Percentiles rank a stretch among this genome's conserved stretches.
Evolutionary conservation across 345 rosid species (phyloP).

Genomic region (Euphorbia lathyris): DNA sequence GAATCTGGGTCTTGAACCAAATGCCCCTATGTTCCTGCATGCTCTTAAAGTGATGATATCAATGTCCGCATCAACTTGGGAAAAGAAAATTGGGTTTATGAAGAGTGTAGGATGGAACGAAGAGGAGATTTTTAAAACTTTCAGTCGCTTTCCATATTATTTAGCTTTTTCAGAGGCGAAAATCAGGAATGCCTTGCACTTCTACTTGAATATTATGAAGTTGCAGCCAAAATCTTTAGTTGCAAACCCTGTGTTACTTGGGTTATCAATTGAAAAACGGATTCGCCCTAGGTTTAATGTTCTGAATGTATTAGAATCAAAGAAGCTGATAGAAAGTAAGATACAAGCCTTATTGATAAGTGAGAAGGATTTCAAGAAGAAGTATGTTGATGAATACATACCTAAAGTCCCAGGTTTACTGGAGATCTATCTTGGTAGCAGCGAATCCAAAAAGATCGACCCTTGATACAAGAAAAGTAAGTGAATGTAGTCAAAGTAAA

Average conservation of each 20-base stretch:
- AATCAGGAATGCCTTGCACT: conserved; percentile 13
- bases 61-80: conserved; percentile 14
- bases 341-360: neutral
- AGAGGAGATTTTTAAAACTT: conserved; percentile 20
- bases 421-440: conserved; percentile 19
- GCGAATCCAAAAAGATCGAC: neutral
- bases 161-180: conserved; percentile 22
- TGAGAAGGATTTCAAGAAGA: conserved; percentile 22
- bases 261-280: conserved; percentile 19
- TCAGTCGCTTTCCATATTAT: conserved; percentile 4
- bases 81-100: conserved; percentile 21
- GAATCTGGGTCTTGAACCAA: conserved; percentile 18
- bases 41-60: conserved; percentile 19
- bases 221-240: conserved; percentile 2
- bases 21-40: conserved; percentile 10
- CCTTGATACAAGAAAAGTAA: neutral
- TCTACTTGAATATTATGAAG: conserved; percentile 16
- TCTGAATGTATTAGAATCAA: conserved; percentile 21
- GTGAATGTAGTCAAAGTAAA: neutral
- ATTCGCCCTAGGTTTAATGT: conserved; percentile 22
- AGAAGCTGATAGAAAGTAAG: conserved; percentile 16
- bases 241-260: conserved; percentile 15
- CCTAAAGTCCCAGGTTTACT: conserved; percentile 19
- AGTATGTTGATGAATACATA: conserved; percentile 12
- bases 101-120: conserved; percentile 33